Conservation (phyloP, 2,329 filamentous ascomycete species). For the Coniochaeta sp. region DNA sequence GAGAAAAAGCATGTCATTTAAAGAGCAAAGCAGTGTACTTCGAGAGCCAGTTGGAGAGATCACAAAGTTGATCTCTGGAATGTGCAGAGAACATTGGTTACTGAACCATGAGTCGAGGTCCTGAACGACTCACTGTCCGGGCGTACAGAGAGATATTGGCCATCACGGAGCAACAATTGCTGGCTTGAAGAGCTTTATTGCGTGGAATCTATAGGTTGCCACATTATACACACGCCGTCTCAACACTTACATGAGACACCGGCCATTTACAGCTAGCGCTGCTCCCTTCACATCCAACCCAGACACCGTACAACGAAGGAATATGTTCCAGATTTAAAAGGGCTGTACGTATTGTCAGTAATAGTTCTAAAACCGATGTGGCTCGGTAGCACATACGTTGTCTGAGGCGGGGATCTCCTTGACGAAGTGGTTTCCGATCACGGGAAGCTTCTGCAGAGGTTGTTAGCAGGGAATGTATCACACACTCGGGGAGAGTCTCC, state of each 20-base stretch:
- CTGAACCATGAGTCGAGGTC: too few species aligned
- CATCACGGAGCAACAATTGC: neutral
- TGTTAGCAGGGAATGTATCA: constrained; percentile 13
- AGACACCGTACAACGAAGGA: neutral
- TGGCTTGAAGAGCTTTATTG: neutral
- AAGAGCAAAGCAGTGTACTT: too few species aligned
- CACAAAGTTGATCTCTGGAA: too few species aligned
- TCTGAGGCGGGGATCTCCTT: constrained; percentile 52
- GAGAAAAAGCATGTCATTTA: too few species aligned
- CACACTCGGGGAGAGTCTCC: constrained; percentile 4
- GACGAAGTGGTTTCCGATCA: constrained; percentile 42
- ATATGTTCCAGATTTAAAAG: neutral
- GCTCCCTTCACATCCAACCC: neutral
- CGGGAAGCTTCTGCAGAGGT: constrained; percentile 42
- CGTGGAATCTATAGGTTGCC: neutral
- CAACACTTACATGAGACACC: neutral
- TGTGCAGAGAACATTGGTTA: too few species aligned
- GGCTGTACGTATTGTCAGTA: neutral
- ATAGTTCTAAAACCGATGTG: neutral
- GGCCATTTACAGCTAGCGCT: neutral
- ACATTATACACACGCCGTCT: neutral
- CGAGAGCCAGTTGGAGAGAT: too few species aligned
- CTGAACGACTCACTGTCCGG: neutral
- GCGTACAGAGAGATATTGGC: neutral
- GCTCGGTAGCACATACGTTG: constrained; percentile 43